These are phyloP conservation scores for Tetrahymena borealis DNA, from an alignment of 73 alveolate genomes.

Conservation along the genomic window DNA sequence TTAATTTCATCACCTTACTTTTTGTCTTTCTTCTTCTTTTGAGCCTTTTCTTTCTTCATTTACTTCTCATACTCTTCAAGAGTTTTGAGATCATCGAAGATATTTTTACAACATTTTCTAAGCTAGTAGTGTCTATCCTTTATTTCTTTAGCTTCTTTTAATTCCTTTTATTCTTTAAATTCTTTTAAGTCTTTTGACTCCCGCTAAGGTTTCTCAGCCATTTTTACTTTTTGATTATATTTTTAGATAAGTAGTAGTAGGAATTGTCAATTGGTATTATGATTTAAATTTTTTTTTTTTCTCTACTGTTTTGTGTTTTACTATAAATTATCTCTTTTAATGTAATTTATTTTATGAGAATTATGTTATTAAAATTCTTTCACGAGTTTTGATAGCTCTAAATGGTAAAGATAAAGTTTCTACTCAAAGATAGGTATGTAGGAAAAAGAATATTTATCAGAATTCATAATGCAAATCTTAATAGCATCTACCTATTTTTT, in stretches of 20 bases:
- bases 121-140: not conserved
- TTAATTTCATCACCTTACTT: not conserved
- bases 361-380: not conserved
- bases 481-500: not conserved
- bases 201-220: not conserved
- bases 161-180: not conserved
- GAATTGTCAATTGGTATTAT: not conserved
- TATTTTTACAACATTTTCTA: not conserved
- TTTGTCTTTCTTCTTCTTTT: not conserved
- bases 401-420: not conserved
- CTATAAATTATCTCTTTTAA: not conserved
- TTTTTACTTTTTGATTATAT: not conserved
- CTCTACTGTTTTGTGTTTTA: not conserved
- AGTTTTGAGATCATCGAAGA: not conserved
- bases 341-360: not conserved
- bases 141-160: not conserved
- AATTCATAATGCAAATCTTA: not conserved
- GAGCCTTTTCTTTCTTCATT: not conserved
- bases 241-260: not conserved
- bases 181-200: not conserved
- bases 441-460: not conserved
- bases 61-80: not conserved
- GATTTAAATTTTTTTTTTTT: not conserved
- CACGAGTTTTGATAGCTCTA: not conserved
- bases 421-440: not conserved